phyloP scores from a whole-genome alignment of 1,139 yeast genomes.

The Sugiyamaella grinbergsii region DNA sequence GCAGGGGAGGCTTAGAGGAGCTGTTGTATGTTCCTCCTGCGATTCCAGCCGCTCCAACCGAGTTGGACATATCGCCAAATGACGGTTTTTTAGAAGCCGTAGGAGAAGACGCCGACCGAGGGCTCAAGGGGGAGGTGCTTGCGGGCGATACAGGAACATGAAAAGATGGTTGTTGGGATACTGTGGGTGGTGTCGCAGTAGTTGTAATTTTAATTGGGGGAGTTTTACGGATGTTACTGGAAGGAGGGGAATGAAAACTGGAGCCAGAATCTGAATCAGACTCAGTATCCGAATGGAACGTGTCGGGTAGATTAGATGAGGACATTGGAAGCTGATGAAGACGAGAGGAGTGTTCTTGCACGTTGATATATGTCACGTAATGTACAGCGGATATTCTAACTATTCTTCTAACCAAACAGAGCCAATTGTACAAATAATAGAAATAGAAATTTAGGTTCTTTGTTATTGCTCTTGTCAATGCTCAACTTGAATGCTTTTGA shows the following conservation, averaged over 20 bases:
- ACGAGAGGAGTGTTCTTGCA: too few relatives aligned
- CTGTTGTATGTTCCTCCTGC: not conserved
- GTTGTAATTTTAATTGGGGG: not conserved
- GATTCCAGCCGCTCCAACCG: slow-evolving; percentile 6
- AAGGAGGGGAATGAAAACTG: not conserved
- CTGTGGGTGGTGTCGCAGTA: not conserved
- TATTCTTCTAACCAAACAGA: too few relatives aligned
- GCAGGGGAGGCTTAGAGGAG: not conserved
- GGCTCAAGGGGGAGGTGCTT: not conserved
- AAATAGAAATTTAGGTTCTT: too few relatives aligned
- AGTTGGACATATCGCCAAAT: not conserved
- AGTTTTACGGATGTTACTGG: not conserved
- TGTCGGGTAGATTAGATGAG: slow-evolving; percentile 11
- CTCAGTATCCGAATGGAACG: slow-evolving; percentile 9
- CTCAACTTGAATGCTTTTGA: too few relatives aligned
- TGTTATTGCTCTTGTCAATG: too few relatives aligned
- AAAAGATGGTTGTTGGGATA: not conserved
- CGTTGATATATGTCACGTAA: too few relatives aligned
- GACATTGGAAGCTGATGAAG: too few relatives aligned
- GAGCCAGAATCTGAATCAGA: slow-evolving; percentile 4
- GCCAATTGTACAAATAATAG: too few relatives aligned
- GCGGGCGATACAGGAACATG: slow-evolving; percentile 8
- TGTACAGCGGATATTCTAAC: too few relatives aligned
- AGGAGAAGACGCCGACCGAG: slow-evolving; percentile 13
- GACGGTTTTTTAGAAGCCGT: slow-evolving; percentile 11